phyloP scores from a whole-genome alignment of 441 rosid species.

The Bruguiera hainesii region DNA sequence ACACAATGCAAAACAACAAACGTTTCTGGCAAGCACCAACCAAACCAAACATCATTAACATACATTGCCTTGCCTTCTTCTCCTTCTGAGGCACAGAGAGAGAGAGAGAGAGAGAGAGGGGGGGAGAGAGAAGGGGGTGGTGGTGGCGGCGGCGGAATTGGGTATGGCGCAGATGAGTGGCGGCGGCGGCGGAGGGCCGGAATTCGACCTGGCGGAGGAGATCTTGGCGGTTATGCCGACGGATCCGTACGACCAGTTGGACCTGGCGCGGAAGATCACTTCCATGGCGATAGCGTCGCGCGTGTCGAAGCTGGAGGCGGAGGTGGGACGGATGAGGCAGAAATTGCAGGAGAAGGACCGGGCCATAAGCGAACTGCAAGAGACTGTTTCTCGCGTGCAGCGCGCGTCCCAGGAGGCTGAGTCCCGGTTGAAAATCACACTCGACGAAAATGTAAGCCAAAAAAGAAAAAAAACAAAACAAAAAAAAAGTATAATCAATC shows the following conservation, averaged over 20 bases:
- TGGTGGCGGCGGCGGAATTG: background rate
- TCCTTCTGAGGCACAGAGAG: background rate
- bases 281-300: constrained; percentile 88
- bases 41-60: no score
- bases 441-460: constrained; percentile 67
- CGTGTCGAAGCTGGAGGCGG: constrained; percentile 70
- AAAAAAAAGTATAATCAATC: background rate
- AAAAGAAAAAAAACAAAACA: background rate
- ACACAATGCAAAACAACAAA: no score
- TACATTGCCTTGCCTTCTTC: background rate
- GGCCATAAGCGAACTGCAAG: constrained; percentile 51
- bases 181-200: constrained; percentile 44
- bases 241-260: constrained; percentile 84
- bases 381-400: constrained; percentile 44
- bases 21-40: no score
- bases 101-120: background rate
- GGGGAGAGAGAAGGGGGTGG: background rate
- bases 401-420: constrained; percentile 51
- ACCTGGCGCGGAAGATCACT: constrained; percentile 85
- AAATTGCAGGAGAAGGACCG: constrained; percentile 62
- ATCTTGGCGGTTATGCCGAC: constrained; percentile 66
- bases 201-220: constrained; percentile 67
- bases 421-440: constrained; percentile 42
- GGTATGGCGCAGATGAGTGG: constrained; percentile 17
- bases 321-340: constrained; percentile 48